A percentile compares a stretch with the other conserved stretches of the same genome.
Evolutionary conservation across 1,284 basidiomycete genomes (phyloP).

Genomic region (Cutaneotrichosporon cyanovorans): DNA sequence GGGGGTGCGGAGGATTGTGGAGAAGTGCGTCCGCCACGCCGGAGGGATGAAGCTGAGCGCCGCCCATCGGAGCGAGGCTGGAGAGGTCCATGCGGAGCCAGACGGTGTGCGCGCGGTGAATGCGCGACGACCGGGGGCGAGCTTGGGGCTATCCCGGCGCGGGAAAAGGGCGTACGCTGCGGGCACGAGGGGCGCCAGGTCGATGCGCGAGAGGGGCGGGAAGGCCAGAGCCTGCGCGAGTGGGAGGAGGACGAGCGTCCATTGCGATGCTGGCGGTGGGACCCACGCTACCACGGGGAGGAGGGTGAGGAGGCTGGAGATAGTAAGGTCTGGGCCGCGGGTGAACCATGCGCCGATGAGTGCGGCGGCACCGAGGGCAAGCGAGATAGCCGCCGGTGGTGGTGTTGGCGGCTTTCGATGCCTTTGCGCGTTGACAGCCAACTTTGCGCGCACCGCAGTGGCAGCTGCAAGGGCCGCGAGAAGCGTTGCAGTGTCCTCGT

Average conservation of each 20-base stretch:
- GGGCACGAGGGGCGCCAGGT: constrained; percentile 22
- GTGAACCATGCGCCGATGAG: too few relatives aligned
- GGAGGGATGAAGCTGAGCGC: constrained; percentile 21
- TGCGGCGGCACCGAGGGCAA: too few relatives aligned
- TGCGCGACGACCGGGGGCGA: background rate
- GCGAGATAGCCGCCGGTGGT: too few relatives aligned
- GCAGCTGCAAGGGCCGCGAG: background rate
- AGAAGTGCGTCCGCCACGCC: constrained; percentile 60
- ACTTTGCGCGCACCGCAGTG: background rate
- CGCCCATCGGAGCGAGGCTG: background rate
- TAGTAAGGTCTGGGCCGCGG: constrained; percentile 6
- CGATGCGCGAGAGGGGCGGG: constrained; percentile 22
- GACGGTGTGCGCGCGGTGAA: background rate
- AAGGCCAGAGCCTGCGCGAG: constrained; percentile 35
- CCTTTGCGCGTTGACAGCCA: too few relatives aligned
- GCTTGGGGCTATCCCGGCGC: background rate
- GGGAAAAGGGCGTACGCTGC: constrained; percentile 9
- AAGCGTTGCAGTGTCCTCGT: background rate
- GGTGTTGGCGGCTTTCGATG: too few relatives aligned
- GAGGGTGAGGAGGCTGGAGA: constrained; percentile 25
- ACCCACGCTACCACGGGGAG: constrained; percentile 1
- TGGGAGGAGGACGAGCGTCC: constrained; percentile 10
- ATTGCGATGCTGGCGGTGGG: constrained; percentile 4
- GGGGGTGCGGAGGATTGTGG: constrained; percentile 78
- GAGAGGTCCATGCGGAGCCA: background rate